Evolutionary conservation across 768 basidiomycete species (phyloP), one percentile per base, ranked within the genome.

Genomic region (Naematelia encephala): DNA sequence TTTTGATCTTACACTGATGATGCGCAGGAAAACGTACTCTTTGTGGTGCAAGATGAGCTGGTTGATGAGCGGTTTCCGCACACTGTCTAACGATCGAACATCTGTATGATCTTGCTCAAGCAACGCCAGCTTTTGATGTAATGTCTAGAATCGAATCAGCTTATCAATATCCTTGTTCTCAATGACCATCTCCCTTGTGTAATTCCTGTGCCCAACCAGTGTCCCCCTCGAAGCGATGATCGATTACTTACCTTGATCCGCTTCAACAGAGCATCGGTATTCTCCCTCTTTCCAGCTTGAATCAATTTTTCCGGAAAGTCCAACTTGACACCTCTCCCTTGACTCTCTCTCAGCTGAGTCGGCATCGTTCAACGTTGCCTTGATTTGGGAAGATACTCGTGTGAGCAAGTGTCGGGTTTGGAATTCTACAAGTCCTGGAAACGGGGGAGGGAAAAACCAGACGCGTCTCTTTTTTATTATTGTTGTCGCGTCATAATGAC

Each of bases 21-120:
- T 13, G 5, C 10, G 25, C 10, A n/a, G 5, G 26, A 13, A 19
- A 43, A 63, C 76, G 57, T 25, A 77, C 74, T 99, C 96, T 77
- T 90, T 96, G 82, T 97, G 92, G 26, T 96, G 84, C 25, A 98
- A 82, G 29, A 98, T 84, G 2, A 86, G 83, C 0, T 83, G 83
- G 75, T 82, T 82, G 59, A 93, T 83, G 72, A 98, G 85, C 68
- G 96, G 91, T 51, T 87, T 84, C 60, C 86, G 85, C 23, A 86
- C 86, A 27, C 80, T 73, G 57, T 80, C 78, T 55, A 99, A 84
- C 0, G 91, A 90, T 52, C 74, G 68, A 29, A 84, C 81, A 75
- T 96, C 91, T 72, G 90, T 85, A 44, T 79, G 79, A 68, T 96
- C 93, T 78, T 97, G 94, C 71, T 96, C 93, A 63, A 94, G 81